Base-by-base conservation (phyloP, 1,284 basidiomycete genomes). In the Ceratobasidium sp. region DNA sequence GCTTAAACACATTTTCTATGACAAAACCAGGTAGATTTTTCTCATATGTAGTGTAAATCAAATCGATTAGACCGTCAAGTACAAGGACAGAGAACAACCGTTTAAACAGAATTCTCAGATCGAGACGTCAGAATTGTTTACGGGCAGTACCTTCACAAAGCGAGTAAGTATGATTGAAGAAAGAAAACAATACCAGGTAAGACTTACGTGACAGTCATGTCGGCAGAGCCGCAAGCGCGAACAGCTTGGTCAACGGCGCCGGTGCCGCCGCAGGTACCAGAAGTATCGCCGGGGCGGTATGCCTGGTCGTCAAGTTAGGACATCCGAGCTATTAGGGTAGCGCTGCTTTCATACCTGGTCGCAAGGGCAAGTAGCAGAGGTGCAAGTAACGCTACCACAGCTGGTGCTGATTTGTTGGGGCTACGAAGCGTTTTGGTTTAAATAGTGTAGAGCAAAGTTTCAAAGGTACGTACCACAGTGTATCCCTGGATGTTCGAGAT, bases 401-500 rank as follows among this genome's bases (percentile, higher is more conserved):
- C 36, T 29, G 6, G 66, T 27, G 33, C 36, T 56, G 24, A 69
- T 69, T 47, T 56, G 31, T n/a, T 69, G 66, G 44, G 53, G 19
- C 66, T 69, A 29, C 22, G 19, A 44, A 31, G 57, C 11, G 2
- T 24, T 14, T 62, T 5, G 36, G 41, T 22, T 19, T 31, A 57
- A 47, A 22, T 14, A 6, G n/a, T 41, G 7, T 22, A 11, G 27
- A 54, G 36, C 29, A 17, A n/a, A 7, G 29, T 41, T n/a, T 44
- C 14, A 14, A 8, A 57, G 5, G 31, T 19, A 69, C 66, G 36
- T 47, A 69, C 66, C 31, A 75, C 65, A 27, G 74, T 75, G 50
- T 60, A 75, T 11, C 45, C 53, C 36, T 62, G 56, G 44, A 75
- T 75, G 57, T 75, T 75, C 6, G 74, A 75, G 54, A 75, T 75